These are phyloP conservation scores for Chrysoporthe deuterocubensis DNA, from an alignment of 2,329 filamentous ascomycete genomes.

Conservation along the genomic window DNA sequence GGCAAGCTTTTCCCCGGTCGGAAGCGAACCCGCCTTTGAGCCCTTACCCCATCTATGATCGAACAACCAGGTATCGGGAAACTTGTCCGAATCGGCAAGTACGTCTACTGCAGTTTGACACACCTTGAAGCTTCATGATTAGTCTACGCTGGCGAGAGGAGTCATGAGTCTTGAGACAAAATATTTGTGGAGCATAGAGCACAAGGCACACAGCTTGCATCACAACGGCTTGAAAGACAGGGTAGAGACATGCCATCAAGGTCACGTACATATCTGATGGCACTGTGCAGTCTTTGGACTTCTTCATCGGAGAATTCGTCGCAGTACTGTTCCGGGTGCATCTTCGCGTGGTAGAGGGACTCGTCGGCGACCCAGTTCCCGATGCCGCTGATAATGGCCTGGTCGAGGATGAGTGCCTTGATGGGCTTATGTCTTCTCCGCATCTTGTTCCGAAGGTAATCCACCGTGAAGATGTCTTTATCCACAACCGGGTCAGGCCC, in stretches of 20 bases:
- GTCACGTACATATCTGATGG: constrained; percentile 61
- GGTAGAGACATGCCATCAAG: neutral
- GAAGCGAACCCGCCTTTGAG: constrained; percentile 70
- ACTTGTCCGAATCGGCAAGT: constrained; percentile 80
- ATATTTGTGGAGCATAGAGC: neutral
- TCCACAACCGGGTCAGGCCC: constrained; percentile 92
- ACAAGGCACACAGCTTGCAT: neutral
- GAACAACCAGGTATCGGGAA: constrained; percentile 88
- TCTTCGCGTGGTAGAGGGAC: constrained; percentile 82
- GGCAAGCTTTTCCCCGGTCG: constrained; percentile 82
- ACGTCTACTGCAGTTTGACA: constrained; percentile 79
- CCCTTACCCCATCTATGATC: constrained; percentile 89
- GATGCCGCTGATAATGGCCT: constrained; percentile 86
- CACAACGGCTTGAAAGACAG: neutral
- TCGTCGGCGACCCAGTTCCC: constrained; percentile 99
- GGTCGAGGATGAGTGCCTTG: constrained; percentile 87
- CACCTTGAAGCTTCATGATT: constrained; percentile 48
- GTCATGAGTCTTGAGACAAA: neutral
- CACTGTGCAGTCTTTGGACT: constrained; percentile 71
- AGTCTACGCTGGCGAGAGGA: neutral
- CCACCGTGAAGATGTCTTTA: constrained; percentile 73
- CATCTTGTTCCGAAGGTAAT: constrained; percentile 75
- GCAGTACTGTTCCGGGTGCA: constrained; percentile 93
- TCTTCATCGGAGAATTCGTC: constrained; percentile 77
- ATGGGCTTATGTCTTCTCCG: constrained; percentile 79